Conservation (phyloP, 2,329 filamentous ascomycete species). For the Monilinia fructicola region DNA sequence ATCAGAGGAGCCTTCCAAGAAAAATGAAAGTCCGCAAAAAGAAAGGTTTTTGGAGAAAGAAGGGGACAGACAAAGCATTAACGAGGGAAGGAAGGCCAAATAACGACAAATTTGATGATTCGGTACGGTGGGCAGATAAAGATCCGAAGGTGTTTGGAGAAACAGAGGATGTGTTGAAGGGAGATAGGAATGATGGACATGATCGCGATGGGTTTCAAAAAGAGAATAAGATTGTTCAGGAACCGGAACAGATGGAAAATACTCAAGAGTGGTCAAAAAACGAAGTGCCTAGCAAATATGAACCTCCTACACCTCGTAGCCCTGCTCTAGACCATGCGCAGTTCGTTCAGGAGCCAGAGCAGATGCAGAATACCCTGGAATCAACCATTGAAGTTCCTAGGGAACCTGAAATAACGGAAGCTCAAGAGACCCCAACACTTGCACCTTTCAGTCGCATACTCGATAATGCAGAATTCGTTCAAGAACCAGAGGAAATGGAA, state of each 20-base stretch:
- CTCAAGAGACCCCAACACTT: not conserved
- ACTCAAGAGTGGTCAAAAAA: constrained; percentile 22
- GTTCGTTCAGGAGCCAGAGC: not conserved
- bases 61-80: constrained; percentile 43
- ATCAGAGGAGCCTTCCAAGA: constrained; percentile 33
- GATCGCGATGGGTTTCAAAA: constrained; percentile 41
- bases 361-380: not conserved
- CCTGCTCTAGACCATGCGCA: not conserved
- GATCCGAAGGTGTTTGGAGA: constrained; percentile 42
- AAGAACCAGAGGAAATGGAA: constrained; percentile 3
- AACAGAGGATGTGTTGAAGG: constrained; percentile 28
- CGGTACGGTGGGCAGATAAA: constrained; percentile 47
- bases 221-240: constrained; percentile 28
- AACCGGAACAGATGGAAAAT: constrained; percentile 26
- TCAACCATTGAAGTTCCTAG: not conserved
- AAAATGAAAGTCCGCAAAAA: constrained; percentile 42
- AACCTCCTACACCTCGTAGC: not conserved
- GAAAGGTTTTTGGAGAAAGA: constrained; percentile 44
- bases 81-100: constrained; percentile 44
- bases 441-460: not conserved
- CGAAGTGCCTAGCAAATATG: constrained; percentile 5
- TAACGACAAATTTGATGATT: constrained; percentile 49
- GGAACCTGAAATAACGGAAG: not conserved
- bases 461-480: not conserved
- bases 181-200: not conserved